Evolutionary conservation across 495 filamentous ascomycete genomes (phyloP).

Genomic region (Articulospora tetracladia): DNA sequence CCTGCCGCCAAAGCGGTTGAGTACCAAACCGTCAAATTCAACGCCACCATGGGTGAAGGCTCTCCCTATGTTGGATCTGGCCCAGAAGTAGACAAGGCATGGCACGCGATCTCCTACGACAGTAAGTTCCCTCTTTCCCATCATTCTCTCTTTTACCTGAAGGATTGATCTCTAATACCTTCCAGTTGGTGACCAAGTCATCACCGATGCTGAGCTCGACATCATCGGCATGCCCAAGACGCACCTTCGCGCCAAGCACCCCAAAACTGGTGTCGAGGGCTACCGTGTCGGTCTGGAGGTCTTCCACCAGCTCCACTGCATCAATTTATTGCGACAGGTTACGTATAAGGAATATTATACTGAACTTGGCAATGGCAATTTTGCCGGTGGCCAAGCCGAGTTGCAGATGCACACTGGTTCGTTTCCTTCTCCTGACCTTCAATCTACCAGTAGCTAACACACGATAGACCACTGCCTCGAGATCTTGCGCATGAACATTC

Average conservation of each 20-base stretch:
- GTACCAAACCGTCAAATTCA: constrained; percentile 40
- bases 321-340: constrained; percentile 46
- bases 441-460: neutral
- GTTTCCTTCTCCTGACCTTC: neutral
- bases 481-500: constrained; percentile 43
- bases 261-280: constrained; percentile 43
- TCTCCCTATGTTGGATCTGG: constrained; percentile 40
- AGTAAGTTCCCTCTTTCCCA: constrained; percentile 25
- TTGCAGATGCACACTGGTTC: constrained; percentile 32
- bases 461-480: constrained; percentile 46
- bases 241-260: constrained; percentile 43
- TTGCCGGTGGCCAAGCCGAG: constrained; percentile 23
- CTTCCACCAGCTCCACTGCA: constrained; percentile 53
- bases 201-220: constrained; percentile 42
- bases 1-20: constrained; percentile 41
- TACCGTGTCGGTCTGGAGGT: constrained; percentile 51
- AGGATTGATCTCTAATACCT: neutral
- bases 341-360: constrained; percentile 46
- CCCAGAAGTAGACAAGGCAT: constrained; percentile 39
- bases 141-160: neutral
- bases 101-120: constrained; percentile 40
- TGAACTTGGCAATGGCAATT: constrained; percentile 31
- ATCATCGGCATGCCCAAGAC: constrained; percentile 42
- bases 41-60: constrained; percentile 34
- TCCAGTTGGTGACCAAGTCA: constrained; percentile 45